phyloP scores from a whole-genome alignment of 2,329 filamentous ascomycete species.

The Fusarium domesticum region DNA sequence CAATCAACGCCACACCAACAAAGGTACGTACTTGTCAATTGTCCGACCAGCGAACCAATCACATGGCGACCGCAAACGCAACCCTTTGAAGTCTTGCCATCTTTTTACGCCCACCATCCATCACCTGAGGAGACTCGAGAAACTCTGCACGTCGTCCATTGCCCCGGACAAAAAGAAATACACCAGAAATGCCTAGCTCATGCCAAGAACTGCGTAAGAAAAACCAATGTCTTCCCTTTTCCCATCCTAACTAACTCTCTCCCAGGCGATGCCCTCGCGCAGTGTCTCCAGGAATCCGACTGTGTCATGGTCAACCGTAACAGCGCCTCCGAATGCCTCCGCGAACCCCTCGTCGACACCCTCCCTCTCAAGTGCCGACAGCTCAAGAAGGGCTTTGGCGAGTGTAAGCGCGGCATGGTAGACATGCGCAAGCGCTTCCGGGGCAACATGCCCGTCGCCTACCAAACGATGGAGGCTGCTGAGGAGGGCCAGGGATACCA shows the following conservation, averaged over 20 bases:
- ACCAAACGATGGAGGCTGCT: conserved; percentile 54
- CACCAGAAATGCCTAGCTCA: conserved; percentile 74
- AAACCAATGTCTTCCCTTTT: conserved; percentile 2
- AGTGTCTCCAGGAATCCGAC: conserved; percentile 94
- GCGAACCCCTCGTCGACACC: conserved; percentile 73
- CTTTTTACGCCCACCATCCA: conserved; percentile 16
- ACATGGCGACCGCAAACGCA: conserved; percentile 26
- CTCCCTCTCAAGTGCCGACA: conserved; percentile 89
- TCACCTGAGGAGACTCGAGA: conserved; percentile 16
- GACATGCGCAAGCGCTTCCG: conserved; percentile 99
- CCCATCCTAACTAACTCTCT: conserved; percentile 2
- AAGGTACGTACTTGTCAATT: conserved; percentile 4
- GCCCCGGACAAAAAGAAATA: not conserved
- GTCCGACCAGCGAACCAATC: conserved; percentile 22
- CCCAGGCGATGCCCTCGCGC: conserved; percentile 82
- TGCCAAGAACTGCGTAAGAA: conserved; percentile 92
- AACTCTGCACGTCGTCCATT: not conserved
- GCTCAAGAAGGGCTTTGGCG: conserved; percentile 85
- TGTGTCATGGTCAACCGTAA: conserved; percentile 93
- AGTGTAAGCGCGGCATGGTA: conserved; percentile 94
- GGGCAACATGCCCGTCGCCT: conserved; percentile 81
- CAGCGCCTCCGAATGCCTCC: conserved; percentile 82
- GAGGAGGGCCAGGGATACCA: conserved; percentile 62
- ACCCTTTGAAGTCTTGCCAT: conserved; percentile 15
- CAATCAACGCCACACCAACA: not conserved